Percentiles rank a stretch among this genome's conserved stretches.
Evolutionary conservation across 78 protist species (phyloP).

Genomic region (Mastigamoeba balamuthi): DNA sequence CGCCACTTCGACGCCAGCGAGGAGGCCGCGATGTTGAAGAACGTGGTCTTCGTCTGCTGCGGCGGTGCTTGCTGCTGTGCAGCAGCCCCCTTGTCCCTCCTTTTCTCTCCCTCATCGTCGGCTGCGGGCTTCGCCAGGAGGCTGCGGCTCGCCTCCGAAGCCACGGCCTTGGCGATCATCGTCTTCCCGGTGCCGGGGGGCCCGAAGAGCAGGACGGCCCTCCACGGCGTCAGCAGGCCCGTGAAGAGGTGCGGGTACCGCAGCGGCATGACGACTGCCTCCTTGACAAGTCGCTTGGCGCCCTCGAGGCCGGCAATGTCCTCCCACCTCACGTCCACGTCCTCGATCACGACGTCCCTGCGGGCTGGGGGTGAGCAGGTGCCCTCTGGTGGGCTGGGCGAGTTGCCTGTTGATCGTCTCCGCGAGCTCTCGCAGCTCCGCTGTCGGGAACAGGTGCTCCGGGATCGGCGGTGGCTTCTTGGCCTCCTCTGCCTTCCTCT

Average conservation of each 20-base stretch:
- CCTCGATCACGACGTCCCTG: conserved; percentile 31
- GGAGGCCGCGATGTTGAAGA: conserved; percentile 73
- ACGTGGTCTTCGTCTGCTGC: conserved; percentile 61
- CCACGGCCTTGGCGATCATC: conserved; percentile 75
- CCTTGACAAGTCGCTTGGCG: conserved; percentile 61
- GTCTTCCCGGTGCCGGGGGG: conserved; percentile 68
- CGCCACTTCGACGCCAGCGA: conserved; percentile 58
- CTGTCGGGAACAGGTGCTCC: not conserved
- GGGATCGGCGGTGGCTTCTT: not conserved
- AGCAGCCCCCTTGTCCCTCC: too few species aligned
- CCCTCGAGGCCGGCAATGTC: conserved; percentile 49
- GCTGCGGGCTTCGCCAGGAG: too few species aligned
- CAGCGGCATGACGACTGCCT: conserved; percentile 72
- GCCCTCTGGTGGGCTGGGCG: not conserved
- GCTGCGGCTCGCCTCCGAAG: conserved; percentile 81
- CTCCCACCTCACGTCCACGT: conserved; percentile 53
- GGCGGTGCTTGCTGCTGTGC: not conserved
- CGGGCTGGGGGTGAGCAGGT: not conserved
- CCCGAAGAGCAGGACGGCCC: conserved; percentile 68
- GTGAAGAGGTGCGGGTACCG: conserved; percentile 61
- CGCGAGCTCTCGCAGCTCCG: not conserved
- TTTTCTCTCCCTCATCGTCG: too few species aligned
- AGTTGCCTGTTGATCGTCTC: not conserved
- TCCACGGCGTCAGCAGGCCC: conserved; percentile 68
- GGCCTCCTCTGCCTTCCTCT: not conserved